These are phyloP conservation scores for Entelexis paramagnoliae DNA, from an alignment of 1,139 yeast species.

Conservation along the genomic window DNA sequence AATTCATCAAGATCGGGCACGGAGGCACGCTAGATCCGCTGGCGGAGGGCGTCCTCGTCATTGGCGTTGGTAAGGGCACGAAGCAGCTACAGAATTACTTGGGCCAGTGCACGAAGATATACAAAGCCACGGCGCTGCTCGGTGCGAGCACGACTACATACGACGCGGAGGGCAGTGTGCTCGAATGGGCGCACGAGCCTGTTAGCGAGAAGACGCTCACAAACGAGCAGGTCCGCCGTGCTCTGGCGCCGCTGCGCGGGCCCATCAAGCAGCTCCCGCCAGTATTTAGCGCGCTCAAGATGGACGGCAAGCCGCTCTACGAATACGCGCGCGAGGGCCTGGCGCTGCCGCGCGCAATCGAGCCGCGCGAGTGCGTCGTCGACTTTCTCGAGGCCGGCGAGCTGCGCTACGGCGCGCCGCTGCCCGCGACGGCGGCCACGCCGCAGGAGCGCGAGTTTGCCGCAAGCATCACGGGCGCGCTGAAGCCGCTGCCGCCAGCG, in stretches of 20 bases:
- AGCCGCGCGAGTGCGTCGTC: conserved; percentile 61
- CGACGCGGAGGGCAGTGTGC: conserved; percentile 77
- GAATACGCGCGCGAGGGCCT: conserved; percentile 87
- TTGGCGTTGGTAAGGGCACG: conserved; percentile 88
- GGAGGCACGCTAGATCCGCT: conserved; percentile 96
- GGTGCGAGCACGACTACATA: conserved; percentile 93
- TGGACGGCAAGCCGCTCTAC: conserved; percentile 88
- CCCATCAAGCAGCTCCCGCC: conserved; percentile 86
- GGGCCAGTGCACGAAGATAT: conserved; percentile 55
- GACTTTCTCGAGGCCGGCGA: conserved; percentile 39
- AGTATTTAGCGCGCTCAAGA: conserved; percentile 82
- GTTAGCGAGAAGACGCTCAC: conserved; percentile 33
- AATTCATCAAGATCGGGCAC: conserved; percentile 87
- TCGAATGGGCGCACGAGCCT: conserved; percentile 28
- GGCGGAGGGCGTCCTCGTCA: conserved; percentile 84
- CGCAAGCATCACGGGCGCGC: conserved; percentile 28
- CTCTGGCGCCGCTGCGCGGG: conserved; percentile 61
- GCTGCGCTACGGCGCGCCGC: conserved; percentile 37
- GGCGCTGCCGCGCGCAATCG: conserved; percentile 73
- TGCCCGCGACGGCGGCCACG: conserved; percentile 29
- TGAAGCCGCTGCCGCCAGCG: background rate
- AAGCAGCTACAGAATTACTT: conserved; percentile 62
- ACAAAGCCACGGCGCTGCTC: conserved; percentile 72
- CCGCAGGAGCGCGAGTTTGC: conserved; percentile 31
- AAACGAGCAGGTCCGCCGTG: conserved; percentile 41